Base-by-base conservation (phyloP, 495 filamentous ascomycete species). In the Cetradonia linearis region DNA sequence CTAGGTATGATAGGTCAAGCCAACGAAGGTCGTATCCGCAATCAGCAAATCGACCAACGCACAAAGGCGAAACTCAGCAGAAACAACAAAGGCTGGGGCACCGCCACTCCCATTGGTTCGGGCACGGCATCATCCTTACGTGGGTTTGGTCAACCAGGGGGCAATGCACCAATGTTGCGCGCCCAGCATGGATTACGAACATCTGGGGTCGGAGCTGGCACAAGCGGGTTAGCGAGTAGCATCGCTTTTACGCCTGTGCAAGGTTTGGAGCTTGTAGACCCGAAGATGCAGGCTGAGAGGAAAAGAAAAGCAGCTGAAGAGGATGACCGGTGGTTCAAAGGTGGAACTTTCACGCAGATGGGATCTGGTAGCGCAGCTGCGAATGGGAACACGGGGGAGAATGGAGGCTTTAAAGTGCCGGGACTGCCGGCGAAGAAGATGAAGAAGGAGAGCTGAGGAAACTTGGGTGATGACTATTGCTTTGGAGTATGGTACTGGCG, bases 81-180 rank as follows among this genome's bases (percentile, higher is more conserved):
- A 66, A 95, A 92, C 77, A 93, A 93, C 74, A 90, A 94, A 67
- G 94, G 93, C 48, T 98, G 94, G 94, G 92, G 90, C 50, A 79
- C 81, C 52, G 82, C 81, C 28, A 87, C 88, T 7, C 81, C 87
- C 31, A 70, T 81, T 64, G 76, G 81, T 62, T 72, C 70, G 42
- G 79, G 77, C 10, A 81, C 80, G 13, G 86, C 89, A 44, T 89
- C 89, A 3, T 88, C 86, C 30, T 76, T 96, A 42, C 82, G 88
- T 37, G 85, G 85, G 7, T 87, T 92, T 65, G 88, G 86, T 33
- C 82, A 83, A 61, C 69, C 74, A 18, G 73, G 75, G 42, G 84
- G 84, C 33, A 86, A 76, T 23, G 76, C 79, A 14, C 78, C 50
- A 16, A 36, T 54, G 50, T 30, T 54, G 3, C 50, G 87, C 18